A percentile compares a stretch with the other conserved stretches of the same genome.
phyloP scores from a whole-genome alignment of 2,329 filamentous ascomycete species.

The Dothideomycetes sp. region DNA sequence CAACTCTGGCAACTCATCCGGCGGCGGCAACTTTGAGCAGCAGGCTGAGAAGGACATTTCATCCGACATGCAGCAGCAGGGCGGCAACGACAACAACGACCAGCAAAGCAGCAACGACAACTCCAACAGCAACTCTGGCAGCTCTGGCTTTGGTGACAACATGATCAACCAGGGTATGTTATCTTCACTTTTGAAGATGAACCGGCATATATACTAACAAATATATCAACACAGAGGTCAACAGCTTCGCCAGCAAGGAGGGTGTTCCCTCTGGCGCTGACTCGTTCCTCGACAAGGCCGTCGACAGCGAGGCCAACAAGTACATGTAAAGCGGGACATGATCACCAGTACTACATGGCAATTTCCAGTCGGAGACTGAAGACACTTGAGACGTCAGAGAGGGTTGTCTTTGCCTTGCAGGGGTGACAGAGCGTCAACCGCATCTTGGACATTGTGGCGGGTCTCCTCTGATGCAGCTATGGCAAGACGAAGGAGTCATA shows the following conservation, averaged over 20 bases:
- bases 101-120: conserved; percentile 2
- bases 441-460: too few relatives aligned
- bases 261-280: conserved; percentile 12
- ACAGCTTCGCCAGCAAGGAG: conserved; percentile 13
- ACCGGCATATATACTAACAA: not conserved
- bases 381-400: too few relatives aligned
- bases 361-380: too few relatives aligned
- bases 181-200: too few relatives aligned
- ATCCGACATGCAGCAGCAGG: conserved; percentile 3
- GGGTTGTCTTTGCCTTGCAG: too few relatives aligned
- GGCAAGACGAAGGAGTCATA: too few relatives aligned
- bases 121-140: not conserved
- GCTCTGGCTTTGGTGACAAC: conserved; percentile 10
- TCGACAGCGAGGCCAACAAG: conserved; percentile 13
- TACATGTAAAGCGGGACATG: conserved; percentile 2
- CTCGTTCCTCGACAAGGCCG: conserved; percentile 8
- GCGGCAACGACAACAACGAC: conserved; percentile 6
- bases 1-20: not conserved
- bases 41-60: not conserved
- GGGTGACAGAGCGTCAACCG: too few relatives aligned
- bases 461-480: too few relatives aligned
- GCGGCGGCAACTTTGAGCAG: not conserved
- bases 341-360: not conserved
- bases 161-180: conserved; percentile 11
- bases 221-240: conserved; percentile 10